Conservation (phyloP, 306 rosid genomes). For the Begonia masoniana region DNA sequence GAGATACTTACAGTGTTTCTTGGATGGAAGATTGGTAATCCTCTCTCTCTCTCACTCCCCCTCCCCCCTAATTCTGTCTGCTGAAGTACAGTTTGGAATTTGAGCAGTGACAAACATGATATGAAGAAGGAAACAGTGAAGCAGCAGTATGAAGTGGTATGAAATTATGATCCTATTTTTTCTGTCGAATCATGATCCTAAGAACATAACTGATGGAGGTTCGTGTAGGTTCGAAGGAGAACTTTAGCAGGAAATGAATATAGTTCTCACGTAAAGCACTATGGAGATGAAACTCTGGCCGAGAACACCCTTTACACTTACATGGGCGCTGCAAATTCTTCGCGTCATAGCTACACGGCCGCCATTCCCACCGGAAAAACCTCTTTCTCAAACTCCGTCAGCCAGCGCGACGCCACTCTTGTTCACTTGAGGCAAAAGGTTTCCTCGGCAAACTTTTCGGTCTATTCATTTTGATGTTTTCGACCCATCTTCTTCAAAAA, state of each 20-base stretch:
- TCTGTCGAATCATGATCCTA: no score
- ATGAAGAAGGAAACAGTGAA: conserved; percentile 28
- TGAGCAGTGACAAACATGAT: conserved; percentile 38
- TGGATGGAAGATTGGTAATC: conserved; percentile 73
- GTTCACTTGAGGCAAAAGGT: conserved; percentile 35
- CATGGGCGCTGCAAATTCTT: conserved; percentile 22
- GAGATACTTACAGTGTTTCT: conserved; percentile 50
- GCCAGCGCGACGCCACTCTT: conserved; percentile 36
- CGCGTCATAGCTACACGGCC: neutral
- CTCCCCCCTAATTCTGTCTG: neutral
- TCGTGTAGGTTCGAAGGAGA: conserved; percentile 32
- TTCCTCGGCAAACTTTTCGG: neutral
- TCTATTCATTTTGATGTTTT: neutral
- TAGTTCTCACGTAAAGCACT: conserved; percentile 41
- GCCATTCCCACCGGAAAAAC: conserved; percentile 2
- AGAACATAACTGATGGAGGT: no score
- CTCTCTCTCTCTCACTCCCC: neutral
- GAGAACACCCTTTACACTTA: conserved; percentile 17
- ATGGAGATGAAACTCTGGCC: conserved; percentile 20
- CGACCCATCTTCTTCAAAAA: neutral
- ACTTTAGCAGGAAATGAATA: neutral
- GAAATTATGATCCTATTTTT: neutral
- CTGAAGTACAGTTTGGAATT: neutral
- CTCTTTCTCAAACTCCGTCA: conserved; percentile 7
- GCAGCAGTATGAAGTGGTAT: conserved; percentile 36